Percentiles rank a stretch among this genome's conserved stretches.
Conservation (phyloP, 257 asterid genomes). For the Salvia splendens region DNA sequence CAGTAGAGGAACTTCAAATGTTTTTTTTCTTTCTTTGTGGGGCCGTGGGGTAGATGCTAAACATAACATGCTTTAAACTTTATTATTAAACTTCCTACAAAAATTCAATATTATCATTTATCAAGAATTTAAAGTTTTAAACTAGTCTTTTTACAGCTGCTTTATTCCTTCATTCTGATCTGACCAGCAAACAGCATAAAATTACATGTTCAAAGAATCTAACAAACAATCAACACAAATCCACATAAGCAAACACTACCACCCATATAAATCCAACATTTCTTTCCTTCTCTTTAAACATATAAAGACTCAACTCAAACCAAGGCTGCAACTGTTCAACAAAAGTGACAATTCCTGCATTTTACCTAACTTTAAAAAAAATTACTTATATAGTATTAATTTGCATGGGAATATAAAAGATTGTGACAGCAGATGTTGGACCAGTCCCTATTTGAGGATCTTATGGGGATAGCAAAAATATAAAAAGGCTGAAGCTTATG, state of each 20-base stretch:
- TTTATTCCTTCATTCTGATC: conserved; percentile 40
- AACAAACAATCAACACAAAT: too few relatives aligned
- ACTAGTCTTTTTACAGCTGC: conserved; percentile 32
- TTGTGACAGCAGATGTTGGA: conserved; percentile 41
- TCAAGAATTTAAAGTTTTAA: conserved; percentile 20
- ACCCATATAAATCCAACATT: conserved; percentile 14
- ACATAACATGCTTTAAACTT: conserved; percentile 26
- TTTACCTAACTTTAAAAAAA: conserved; percentile 34
- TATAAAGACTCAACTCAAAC: conserved; percentile 34
- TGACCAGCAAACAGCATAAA: conserved; percentile 26
- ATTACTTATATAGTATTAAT: conserved; percentile 4
- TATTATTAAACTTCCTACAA: conserved; percentile 21
- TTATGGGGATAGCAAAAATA: conserved; percentile 50
- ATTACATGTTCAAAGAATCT: conserved; percentile 22
- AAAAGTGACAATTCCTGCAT: conserved; percentile 48
- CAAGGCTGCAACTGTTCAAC: conserved; percentile 52
- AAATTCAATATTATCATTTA: conserved; percentile 18
- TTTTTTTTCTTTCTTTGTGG: background rate
- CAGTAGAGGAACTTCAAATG: background rate
- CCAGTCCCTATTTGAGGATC: conserved; percentile 39
- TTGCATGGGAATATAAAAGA: conserved; percentile 57
- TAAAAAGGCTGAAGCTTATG: conserved; percentile 53
- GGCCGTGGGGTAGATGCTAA: conserved; percentile 20
- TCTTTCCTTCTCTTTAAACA: conserved; percentile 31
- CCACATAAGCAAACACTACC: too few relatives aligned